A percentile compares a stretch with the other conserved stretches of the same genome.
These are phyloP conservation scores for Sugiyamaella floridensis DNA, from an alignment of 805 yeast species.

Conservation along the genomic window DNA sequence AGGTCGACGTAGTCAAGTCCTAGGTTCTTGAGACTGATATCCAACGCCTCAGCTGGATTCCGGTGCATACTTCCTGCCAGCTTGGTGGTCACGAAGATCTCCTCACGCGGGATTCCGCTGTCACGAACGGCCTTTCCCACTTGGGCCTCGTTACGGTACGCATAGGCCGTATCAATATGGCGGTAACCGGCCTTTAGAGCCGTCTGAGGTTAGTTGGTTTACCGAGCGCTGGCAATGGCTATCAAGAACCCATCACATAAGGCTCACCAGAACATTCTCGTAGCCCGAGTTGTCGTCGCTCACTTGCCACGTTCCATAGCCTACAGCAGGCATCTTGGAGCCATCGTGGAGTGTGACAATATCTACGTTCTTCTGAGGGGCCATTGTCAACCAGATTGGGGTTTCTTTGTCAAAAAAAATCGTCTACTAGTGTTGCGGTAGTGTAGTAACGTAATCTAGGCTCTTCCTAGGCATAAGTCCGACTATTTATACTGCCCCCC, in stretches of 20 bases:
- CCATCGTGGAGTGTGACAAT: conserved; percentile 50
- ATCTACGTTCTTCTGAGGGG: not conserved
- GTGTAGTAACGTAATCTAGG: too few relatives aligned
- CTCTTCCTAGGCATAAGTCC: too few relatives aligned
- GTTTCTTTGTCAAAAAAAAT: too few relatives aligned
- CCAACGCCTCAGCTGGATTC: conserved; percentile 42
- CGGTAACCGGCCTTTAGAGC: conserved; percentile 63
- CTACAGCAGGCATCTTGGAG: conserved; percentile 54
- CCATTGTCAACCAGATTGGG: conserved; percentile 1
- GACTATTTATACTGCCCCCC: too few relatives aligned
- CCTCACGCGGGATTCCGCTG: conserved; percentile 39
- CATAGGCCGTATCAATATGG: conserved; percentile 70
- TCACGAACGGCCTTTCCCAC: conserved; percentile 49
- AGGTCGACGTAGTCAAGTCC: conserved; percentile 58
- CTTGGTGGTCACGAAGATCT: conserved; percentile 59
- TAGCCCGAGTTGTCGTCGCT: conserved; percentile 39
- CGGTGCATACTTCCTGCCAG: conserved; percentile 40
- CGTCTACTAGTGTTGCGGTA: too few relatives aligned
- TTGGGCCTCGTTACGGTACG: conserved; percentile 59
- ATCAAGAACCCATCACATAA: not conserved
- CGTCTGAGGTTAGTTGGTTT: not conserved
- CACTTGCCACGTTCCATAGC: conserved; percentile 61
- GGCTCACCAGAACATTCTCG: conserved; percentile 41
- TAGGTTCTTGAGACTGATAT: conserved; percentile 44
- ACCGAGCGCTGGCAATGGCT: not conserved